Percentiles rank a stretch among this genome's conserved stretches.
phyloP scores from a whole-genome alignment of 1,284 basidiomycete species.

The Cutaneotrichosporon cyanovorans region DNA sequence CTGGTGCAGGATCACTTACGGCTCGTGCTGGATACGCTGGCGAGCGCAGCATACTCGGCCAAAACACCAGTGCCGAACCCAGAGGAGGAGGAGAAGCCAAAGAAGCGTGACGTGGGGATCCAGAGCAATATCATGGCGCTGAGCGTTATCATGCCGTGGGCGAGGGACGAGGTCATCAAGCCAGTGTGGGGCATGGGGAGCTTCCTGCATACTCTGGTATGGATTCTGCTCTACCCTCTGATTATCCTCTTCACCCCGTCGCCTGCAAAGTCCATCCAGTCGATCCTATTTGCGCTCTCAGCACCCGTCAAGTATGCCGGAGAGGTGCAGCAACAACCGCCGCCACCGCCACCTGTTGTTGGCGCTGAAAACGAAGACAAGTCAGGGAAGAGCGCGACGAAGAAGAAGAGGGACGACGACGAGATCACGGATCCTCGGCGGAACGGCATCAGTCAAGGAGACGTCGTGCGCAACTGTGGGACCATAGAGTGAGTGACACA shows the following conservation, averaged over 20 bases:
- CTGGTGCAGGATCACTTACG: conserved; percentile 37
- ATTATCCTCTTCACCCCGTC: conserved; percentile 39
- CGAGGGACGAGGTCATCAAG: conserved; percentile 36
- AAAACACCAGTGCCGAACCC: conserved; percentile 19
- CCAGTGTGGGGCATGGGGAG: conserved; percentile 24
- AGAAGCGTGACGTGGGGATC: conserved; percentile 28
- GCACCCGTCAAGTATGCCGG: conserved; percentile 35
- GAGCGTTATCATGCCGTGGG: conserved; percentile 41
- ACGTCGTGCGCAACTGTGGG: conserved; percentile 38
- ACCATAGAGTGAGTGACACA: conserved; percentile 36
- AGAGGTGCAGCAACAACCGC: conserved; percentile 3
- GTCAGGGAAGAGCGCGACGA: conserved; percentile 2
- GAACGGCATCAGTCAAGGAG: conserved; percentile 35
- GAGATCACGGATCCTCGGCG: conserved; percentile 16
- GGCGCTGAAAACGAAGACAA: neutral
- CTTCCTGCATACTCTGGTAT: conserved; percentile 25
- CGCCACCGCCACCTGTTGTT: neutral
- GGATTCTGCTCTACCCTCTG: conserved; percentile 34
- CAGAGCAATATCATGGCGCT: conserved; percentile 41
- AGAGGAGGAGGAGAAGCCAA: conserved; percentile 13
- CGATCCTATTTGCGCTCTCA: conserved; percentile 38
- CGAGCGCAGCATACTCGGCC: conserved; percentile 21
- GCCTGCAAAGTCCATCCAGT: conserved; percentile 30
- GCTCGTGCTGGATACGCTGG: conserved; percentile 40
- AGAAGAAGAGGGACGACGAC: conserved; percentile 8